These are phyloP conservation scores for Euphrasia confusa DNA, from an alignment of 257 asterid species.

Conservation along the genomic window DNA sequence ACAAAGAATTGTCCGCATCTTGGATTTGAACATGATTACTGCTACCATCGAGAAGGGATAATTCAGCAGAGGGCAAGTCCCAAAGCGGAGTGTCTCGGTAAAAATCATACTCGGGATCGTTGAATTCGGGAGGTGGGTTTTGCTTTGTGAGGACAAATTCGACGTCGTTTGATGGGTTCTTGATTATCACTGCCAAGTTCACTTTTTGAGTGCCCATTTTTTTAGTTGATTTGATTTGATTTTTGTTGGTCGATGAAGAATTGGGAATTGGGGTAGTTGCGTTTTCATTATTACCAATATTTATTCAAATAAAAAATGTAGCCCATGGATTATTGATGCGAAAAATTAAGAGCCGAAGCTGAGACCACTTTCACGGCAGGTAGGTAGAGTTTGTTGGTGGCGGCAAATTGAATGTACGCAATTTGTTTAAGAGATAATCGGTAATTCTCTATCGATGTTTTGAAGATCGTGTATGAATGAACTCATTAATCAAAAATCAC, in stretches of 20 bases:
- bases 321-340: too few species aligned
- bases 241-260: not conserved
- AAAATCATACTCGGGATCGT: slow-evolving; percentile 73
- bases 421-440: too few species aligned
- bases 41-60: slow-evolving; percentile 27
- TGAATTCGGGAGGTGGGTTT: slow-evolving; percentile 68
- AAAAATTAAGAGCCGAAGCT: too few species aligned
- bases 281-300: too few species aligned
- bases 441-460: too few species aligned
- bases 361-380: too few species aligned
- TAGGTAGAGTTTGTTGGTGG: too few species aligned
- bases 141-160: slow-evolving; percentile 60
- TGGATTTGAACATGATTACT: slow-evolving; percentile 26
- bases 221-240: not conserved
- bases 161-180: slow-evolving; percentile 40
- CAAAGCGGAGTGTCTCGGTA: slow-evolving; percentile 73
- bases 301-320: too few species aligned
- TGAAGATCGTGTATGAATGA: too few species aligned
- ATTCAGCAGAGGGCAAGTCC: slow-evolving; percentile 74
- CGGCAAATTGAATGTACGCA: too few species aligned
- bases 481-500: too few species aligned
- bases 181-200: slow-evolving; percentile 58
- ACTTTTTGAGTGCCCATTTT: slow-evolving; percentile 43
- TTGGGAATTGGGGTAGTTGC: too few species aligned
- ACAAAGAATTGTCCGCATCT: slow-evolving; percentile 31